Percentiles rank a stretch among this genome's conserved stretches.
phyloP scores from a whole-genome alignment of 2,329 filamentous ascomycete genomes.

The Stemphylium lycopersici region DNA sequence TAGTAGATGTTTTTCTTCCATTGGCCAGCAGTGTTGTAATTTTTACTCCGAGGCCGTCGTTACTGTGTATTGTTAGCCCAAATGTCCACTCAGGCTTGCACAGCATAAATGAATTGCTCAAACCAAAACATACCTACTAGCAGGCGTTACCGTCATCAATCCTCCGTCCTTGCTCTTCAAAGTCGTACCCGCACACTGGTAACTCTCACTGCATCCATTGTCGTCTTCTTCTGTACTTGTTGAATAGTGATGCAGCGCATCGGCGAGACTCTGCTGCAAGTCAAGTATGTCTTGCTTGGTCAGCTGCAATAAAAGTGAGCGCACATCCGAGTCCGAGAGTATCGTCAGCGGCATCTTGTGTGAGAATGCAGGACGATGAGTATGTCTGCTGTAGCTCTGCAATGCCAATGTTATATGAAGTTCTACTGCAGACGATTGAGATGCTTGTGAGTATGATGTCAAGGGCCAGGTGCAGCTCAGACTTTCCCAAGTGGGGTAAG shows the following conservation, averaged over 20 bases:
- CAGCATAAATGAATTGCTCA: not conserved
- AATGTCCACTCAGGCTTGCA: not conserved
- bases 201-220: slow-evolving; percentile 63
- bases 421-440: too few species aligned
- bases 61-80: slow-evolving; percentile 43
- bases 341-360: slow-evolving; percentile 64
- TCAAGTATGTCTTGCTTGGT: slow-evolving; percentile 62
- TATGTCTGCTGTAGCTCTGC: too few species aligned
- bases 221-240: slow-evolving; percentile 63
- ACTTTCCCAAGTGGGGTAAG: slow-evolving; percentile 22
- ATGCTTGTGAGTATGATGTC: slow-evolving; percentile 3
- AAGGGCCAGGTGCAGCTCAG: slow-evolving; percentile 5
- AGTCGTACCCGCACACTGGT: slow-evolving; percentile 66
- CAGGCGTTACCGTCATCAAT: slow-evolving; percentile 71
- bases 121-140: slow-evolving; percentile 46
- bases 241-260: slow-evolving; percentile 69
- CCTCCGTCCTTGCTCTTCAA: slow-evolving; percentile 66
- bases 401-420: too few species aligned
- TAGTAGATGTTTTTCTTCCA: slow-evolving; percentile 24
- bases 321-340: slow-evolving; percentile 63
- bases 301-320: slow-evolving; percentile 61
- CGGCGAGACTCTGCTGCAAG: slow-evolving; percentile 64
- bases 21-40: slow-evolving; percentile 62
- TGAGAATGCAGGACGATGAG: not conserved
- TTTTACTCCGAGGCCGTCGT: slow-evolving; percentile 67